These are phyloP conservation scores for Baorangia bicolor DNA, from an alignment of 768 basidiomycete species.

Conservation along the genomic window DNA sequence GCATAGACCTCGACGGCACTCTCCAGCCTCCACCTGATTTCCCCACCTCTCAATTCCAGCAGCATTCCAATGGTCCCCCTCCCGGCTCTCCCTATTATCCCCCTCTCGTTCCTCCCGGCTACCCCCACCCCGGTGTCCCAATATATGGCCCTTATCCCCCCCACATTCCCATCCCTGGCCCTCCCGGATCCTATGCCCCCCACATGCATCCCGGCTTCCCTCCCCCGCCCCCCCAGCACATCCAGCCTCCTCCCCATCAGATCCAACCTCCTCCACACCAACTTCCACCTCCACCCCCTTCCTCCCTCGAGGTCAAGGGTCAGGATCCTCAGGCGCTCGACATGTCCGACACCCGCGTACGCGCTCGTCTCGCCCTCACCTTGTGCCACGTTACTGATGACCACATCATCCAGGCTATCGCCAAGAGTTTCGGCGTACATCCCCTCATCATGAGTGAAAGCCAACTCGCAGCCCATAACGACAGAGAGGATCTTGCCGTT, in stretches of 20 bases:
- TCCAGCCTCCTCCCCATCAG: conserved; percentile 38
- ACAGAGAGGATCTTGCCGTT: conserved; percentile 76
- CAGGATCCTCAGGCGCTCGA: conserved; percentile 80
- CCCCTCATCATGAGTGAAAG: conserved; percentile 66
- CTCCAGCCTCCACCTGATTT: conserved; percentile 29
- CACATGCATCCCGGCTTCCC: conserved; percentile 64
- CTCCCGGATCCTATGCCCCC: conserved; percentile 48
- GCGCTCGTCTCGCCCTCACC: background rate
- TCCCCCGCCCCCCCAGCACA: conserved; percentile 42
- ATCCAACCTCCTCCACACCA: conserved; percentile 33
- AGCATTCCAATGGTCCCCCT: conserved; percentile 24
- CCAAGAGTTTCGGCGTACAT: conserved; percentile 77
- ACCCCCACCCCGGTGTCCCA: conserved; percentile 42
- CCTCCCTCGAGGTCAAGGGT: conserved; percentile 54
- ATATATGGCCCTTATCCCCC: conserved; percentile 46
- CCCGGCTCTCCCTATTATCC: conserved; percentile 34
- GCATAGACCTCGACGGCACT: conserved; percentile 48
- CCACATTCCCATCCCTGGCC: conserved; percentile 40
- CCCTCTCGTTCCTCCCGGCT: conserved; percentile 42
- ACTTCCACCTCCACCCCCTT: conserved; percentile 16
- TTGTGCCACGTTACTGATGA: conserved; percentile 1
- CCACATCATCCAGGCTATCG: conserved; percentile 49
- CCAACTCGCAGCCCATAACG: conserved; percentile 49
- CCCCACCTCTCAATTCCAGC: conserved; percentile 36
- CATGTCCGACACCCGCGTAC: conserved; percentile 67